Base-by-base conservation (phyloP, 2,329 filamentous ascomycete species). In the Alternaria burnsii region DNA sequence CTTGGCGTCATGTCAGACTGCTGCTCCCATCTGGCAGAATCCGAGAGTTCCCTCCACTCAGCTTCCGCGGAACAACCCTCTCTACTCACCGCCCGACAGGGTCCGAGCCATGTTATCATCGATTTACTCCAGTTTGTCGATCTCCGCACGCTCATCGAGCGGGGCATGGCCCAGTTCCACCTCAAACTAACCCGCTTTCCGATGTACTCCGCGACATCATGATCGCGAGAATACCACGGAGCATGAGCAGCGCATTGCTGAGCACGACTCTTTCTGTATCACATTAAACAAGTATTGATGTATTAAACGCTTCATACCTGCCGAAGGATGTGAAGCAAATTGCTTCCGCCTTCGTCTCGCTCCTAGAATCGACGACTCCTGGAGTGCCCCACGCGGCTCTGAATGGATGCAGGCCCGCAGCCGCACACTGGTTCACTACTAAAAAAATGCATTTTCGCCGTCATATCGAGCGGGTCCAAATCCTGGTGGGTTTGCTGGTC, bases 1-100 rank as follows among this genome's bases (percentile, higher is more conserved):
- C 72, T 65, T 67, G n/a, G 60, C 59, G 61, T 40, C 61, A 64
- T 56, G 61, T 68, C 61, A 66, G 57, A 67, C 55, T 66, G 48
- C 41, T 46, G 55, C 34, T 71, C 68, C 64, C 55, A 54, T 52
- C 61, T 59, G 72, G 72, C 74, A 76, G 71, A 76, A 71, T 57
- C 12, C 36, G 16, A 9, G 30, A 20, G 46, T 50, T 41, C 46
- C 48, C 47, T 54, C 73, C 71, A 74, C 57, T 71, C 52, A 65
- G 10, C 7, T 18, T 34, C 54, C 55, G 41, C 52, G 60, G 50
- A 56, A 28, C 46, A 20, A 5, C 40, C 16, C 30, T 28, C 42
- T 4, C 16, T 42, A 7, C 12, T 72, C 67, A 74, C 71, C 71
- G 70, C 71, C 69, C 62, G 54, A 43, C 51, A 42, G 41, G 52